Base-by-base conservation (phyloP, 23 red algal genomes). In the Gracilaria domingensis region DNA sequence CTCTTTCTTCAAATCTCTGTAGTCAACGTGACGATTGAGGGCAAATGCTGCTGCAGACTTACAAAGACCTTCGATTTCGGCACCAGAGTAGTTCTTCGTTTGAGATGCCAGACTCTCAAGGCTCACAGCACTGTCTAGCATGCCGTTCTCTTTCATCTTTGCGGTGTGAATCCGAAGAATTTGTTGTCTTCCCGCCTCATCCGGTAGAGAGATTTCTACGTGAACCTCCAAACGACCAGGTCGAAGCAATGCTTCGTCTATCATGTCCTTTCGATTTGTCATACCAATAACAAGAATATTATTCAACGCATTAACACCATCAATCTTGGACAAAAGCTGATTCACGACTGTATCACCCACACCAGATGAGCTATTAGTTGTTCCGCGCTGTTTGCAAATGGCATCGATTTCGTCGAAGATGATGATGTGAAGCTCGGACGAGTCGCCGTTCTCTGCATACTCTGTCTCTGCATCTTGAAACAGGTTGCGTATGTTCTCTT, bases 331-430 rank as follows among this genome's bases (percentile, higher is more conserved):
- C 23, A 98, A 56, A 44, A 98, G 84, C 81, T 98, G 97, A 60
- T 98, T 98, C 57, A 98, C 97, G 60, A 98, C 97, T 28, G 97
- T 98, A 69, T 98, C 97, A 16, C 93, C 93, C 26, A 94, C 97
- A 45, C 97, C 91, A 21, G 92, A 82, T 70, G 91, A 95, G 44
- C 56, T 90, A 39, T 75, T 75, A 23, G 65, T 81, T 14, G n/a
- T 79, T 28, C 97, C 97, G 26, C 97, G 90, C 51, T 98, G 93
- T 77, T 98, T 98, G 92, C 97, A 98, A n/a, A 98, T 98, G 58
- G 97, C 97, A 80, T 98, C 97, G 55, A 98, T 98, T 58, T 98
- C 97, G 51, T 98, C 97, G 71, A 98, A 98, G 74, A 98, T 96
- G 40, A 98, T 93, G 38, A 98, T 98, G 75, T 98, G 97, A 23